Percentiles rank a stretch among this genome's conserved stretches.
phyloP scores from a whole-genome alignment of 2,329 filamentous ascomycete genomes.

The Fusarium bactridioides region DNA sequence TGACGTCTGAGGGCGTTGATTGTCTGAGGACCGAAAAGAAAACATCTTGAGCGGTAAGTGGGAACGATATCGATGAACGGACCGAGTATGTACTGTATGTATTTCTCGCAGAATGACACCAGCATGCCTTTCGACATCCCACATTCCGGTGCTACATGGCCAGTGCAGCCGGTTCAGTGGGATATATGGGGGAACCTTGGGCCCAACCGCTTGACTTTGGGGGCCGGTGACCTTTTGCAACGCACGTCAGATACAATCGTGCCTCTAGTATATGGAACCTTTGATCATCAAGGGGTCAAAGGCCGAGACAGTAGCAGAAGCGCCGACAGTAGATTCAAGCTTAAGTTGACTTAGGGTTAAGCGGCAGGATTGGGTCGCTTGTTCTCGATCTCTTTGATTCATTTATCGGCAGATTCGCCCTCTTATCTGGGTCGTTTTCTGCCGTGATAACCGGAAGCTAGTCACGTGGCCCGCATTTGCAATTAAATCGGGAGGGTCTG shows the following conservation, averaged over 20 bases:
- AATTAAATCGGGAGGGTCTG: neutral
- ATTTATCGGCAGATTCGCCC: neutral
- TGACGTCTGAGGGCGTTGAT: no score
- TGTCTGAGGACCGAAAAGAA: neutral
- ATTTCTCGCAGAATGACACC: neutral
- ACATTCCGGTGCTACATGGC: neutral
- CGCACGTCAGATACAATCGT: neutral
- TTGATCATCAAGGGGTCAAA: neutral
- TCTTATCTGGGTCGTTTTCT: conserved; percentile 9
- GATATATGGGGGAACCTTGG: neutral
- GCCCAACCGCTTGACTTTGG: neutral
- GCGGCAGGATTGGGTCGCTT: neutral
- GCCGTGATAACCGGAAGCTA: conserved; percentile 8
- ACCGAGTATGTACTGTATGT: neutral
- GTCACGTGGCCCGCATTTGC: neutral
- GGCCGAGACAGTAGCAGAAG: neutral
- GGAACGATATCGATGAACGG: neutral
- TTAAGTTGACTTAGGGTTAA: neutral
- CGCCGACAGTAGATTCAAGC: conserved; percentile 2
- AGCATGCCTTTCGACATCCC: neutral
- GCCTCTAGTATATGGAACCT: neutral
- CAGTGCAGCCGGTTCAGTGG: neutral
- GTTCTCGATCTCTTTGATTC: neutral
- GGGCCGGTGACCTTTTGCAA: neutral
- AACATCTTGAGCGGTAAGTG: neutral